Conservation (phyloP, 331 rosid species). For the Acacia pycnantha region DNA sequence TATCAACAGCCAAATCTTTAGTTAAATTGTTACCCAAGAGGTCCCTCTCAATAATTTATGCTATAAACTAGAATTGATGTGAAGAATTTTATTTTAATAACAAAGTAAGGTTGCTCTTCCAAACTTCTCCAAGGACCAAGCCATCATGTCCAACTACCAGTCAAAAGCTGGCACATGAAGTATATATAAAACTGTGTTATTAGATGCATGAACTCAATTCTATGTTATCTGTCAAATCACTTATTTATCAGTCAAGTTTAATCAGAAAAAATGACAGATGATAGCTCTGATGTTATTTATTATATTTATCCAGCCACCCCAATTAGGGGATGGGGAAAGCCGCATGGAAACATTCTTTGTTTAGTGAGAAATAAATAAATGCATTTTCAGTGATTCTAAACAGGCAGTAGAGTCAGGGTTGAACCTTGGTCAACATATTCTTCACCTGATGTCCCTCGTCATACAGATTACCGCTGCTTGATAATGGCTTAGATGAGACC, state of each 20-base stretch:
- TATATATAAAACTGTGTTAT: background rate
- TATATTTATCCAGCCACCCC: constrained; percentile 1
- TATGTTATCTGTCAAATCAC: background rate
- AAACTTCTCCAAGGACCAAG: background rate
- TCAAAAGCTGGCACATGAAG: background rate
- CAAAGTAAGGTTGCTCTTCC: background rate
- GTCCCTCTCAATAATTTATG: too few relatives aligned
- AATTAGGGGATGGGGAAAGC: background rate
- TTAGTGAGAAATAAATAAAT: background rate
- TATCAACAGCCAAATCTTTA: too few relatives aligned
- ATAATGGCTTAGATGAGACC: constrained; percentile 59
- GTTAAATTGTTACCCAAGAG: too few relatives aligned
- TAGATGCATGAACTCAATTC: background rate
- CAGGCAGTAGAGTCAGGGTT: background rate
- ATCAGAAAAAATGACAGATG: background rate
- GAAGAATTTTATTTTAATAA: background rate
- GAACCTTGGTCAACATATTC: constrained; percentile 67
- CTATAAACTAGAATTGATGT: background rate
- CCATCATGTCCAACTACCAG: background rate
- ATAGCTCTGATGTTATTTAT: background rate
- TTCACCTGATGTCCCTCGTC: constrained; percentile 41
- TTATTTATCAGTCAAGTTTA: background rate
- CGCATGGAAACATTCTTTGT: background rate
- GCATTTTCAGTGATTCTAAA: constrained; percentile 17
- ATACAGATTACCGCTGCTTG: constrained; percentile 46